Percentiles rank a stretch among this genome's conserved stretches.
These are phyloP conservation scores for Aristolochia californica DNA, from an alignment of 164 flowering plant species.

Conservation along the genomic window DNA sequence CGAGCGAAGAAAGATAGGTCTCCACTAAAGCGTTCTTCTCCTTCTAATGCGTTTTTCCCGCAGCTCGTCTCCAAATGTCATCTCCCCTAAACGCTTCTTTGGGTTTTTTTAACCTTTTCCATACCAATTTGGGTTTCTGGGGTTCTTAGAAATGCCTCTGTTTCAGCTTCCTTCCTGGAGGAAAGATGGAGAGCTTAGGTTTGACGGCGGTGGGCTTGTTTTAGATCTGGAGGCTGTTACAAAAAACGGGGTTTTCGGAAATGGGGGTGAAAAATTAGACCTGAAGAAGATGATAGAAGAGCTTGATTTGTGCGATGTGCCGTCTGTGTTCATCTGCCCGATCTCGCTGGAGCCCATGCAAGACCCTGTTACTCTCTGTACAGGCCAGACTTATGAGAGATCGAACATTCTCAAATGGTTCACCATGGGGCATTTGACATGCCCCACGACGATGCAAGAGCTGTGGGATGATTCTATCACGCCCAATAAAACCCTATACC, in stretches of 20 bases:
- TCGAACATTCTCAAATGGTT: constrained; percentile 69
- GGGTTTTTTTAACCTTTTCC: constrained; percentile 2
- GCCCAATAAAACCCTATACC: constrained; percentile 49
- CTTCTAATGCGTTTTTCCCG: neutral
- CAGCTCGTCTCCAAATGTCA: constrained; percentile 10
- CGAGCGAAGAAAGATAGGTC: constrained; percentile 18
- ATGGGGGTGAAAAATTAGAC: constrained; percentile 31
- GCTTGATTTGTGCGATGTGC: constrained; percentile 41
- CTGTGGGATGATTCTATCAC: constrained; percentile 49
- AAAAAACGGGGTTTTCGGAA: constrained; percentile 45
- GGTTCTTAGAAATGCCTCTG: constrained; percentile 31
- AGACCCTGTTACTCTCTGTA: constrained; percentile 67
- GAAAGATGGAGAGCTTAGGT: constrained; percentile 22
- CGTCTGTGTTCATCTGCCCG: constrained; percentile 68
- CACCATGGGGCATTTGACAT: constrained; percentile 47
- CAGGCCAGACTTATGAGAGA: constrained; percentile 74
- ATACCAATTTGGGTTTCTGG: constrained; percentile 1
- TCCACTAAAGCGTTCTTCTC: constrained; percentile 21
- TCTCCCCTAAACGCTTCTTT: constrained; percentile 7
- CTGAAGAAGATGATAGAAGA: constrained; percentile 46
- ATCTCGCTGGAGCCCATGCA: constrained; percentile 76
- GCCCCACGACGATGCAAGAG: constrained; percentile 71
- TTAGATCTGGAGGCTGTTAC: constrained; percentile 45
- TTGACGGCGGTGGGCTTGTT: constrained; percentile 35
- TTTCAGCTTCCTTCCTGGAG: constrained; percentile 21